Conservation (phyloP, 495 filamentous ascomycete species). For the Podospora fimiseda region DNA sequence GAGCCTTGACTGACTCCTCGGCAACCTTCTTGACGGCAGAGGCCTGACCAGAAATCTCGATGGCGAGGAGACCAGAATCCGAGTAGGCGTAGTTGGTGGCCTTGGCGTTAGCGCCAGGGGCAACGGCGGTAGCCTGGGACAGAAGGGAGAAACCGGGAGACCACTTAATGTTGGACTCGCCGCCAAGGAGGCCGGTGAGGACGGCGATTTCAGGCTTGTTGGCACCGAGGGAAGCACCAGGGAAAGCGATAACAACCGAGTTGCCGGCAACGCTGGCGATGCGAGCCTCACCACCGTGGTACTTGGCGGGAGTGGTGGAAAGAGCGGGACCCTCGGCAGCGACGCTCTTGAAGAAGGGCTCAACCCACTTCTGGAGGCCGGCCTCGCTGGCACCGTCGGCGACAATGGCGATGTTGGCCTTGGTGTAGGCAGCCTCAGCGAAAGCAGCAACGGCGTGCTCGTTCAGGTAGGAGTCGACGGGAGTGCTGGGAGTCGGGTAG, state of each 20-base stretch:
- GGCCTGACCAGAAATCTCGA: constrained; percentile 69
- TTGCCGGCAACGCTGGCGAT: constrained; percentile 67
- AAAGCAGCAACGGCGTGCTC: constrained; percentile 63
- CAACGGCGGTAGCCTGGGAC: constrained; percentile 61
- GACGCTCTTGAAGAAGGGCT: constrained; percentile 72
- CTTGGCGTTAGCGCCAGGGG: constrained; percentile 57
- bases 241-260: constrained; percentile 83
- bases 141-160: constrained; percentile 85
- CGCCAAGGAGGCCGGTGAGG: constrained; percentile 83
- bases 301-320: constrained; percentile 56
- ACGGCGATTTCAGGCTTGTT: constrained; percentile 89
- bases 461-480: constrained; percentile 70
- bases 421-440: constrained; percentile 70
- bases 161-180: constrained; percentile 91
- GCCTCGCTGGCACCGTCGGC: constrained; percentile 74
- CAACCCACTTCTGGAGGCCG: constrained; percentile 83
- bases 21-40: constrained; percentile 53
- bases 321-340: constrained; percentile 31
- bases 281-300: constrained; percentile 91
- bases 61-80: constrained; percentile 82
- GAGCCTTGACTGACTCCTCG: constrained; percentile 63
- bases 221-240: constrained; percentile 69
- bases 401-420: constrained; percentile 84
- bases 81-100: constrained; percentile 83
- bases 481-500: constrained; percentile 60